Evolutionary conservation across 495 filamentous ascomycete species (phyloP).

Genomic region (Penicillium salamii): DNA sequence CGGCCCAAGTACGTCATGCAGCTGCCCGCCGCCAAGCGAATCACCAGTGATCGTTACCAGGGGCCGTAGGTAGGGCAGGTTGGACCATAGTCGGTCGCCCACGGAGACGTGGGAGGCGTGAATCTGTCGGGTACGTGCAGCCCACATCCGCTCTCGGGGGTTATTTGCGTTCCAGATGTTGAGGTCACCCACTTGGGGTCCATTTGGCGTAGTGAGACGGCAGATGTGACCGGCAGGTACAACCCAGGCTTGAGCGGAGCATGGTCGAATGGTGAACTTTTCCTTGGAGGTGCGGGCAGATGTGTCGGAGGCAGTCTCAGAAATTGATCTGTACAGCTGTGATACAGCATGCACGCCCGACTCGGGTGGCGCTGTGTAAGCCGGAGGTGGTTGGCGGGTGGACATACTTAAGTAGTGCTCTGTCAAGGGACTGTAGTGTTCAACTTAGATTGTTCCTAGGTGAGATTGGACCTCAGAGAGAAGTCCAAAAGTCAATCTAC

Average conservation of each 20-base stretch:
- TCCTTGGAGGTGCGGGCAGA: constrained; percentile 31
- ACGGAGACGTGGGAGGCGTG: constrained; percentile 68
- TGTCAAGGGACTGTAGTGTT: too few species aligned
- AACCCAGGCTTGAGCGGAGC: constrained; percentile 63
- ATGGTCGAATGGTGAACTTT: constrained; percentile 41
- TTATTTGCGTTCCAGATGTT: constrained; percentile 78
- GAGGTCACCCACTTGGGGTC: constrained; percentile 76
- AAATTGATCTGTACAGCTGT: constrained; percentile 38
- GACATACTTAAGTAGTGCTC: constrained; percentile 28
- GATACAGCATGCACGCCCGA: constrained; percentile 39
- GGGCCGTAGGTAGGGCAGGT: constrained; percentile 71
- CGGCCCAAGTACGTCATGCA: constrained; percentile 41
- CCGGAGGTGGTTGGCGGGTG: constrained; percentile 38
- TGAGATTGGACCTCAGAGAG: too few species aligned
- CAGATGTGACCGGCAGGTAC: constrained; percentile 62
- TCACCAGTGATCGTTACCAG: constrained; percentile 70
- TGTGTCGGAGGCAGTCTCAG: constrained; percentile 31
- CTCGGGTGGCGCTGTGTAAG: constrained; percentile 37
- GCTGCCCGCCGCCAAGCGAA: constrained; percentile 56
- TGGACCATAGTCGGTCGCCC: constrained; percentile 72
- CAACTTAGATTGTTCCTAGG: too few species aligned
- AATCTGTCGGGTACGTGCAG: constrained; percentile 71
- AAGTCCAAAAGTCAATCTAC: too few species aligned
- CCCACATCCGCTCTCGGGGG: constrained; percentile 78
- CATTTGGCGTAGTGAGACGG: constrained; percentile 68